These are phyloP conservation scores for Neofusicoccum cordaticola DNA, from an alignment of 2,329 filamentous ascomycete species.

Conservation along the genomic window DNA sequence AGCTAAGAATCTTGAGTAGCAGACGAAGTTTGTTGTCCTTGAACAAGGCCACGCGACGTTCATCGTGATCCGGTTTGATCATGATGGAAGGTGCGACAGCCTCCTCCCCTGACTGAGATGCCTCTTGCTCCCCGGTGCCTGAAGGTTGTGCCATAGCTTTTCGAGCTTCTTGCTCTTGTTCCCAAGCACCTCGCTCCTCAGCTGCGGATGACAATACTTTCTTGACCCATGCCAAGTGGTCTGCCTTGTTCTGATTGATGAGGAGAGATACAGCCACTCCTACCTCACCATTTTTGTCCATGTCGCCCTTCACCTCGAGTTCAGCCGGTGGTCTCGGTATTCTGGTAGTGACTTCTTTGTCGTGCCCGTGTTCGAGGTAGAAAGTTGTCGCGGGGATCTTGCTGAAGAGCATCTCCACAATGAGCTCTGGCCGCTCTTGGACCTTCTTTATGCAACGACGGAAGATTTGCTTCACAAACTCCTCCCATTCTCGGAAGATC, in stretches of 20 bases:
- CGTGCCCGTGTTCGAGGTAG: conserved; percentile 87
- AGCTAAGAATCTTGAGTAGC: conserved; percentile 72
- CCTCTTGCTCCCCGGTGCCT: not conserved
- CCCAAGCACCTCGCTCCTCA: conserved; percentile 74
- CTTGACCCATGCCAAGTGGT: conserved; percentile 80
- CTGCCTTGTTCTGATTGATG: conserved; percentile 73
- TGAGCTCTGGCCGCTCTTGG: conserved; percentile 76
- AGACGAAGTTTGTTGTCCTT: conserved; percentile 86
- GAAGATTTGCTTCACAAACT: conserved; percentile 80
- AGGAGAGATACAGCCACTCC: conserved; percentile 76
- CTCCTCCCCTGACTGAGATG: conserved; percentile 20
- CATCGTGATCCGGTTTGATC: conserved; percentile 59
- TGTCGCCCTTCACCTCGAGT: conserved; percentile 73
- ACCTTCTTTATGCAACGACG: conserved; percentile 80
- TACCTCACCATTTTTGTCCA: conserved; percentile 66
- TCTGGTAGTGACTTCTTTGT: conserved; percentile 69
- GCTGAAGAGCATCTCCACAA: conserved; percentile 92
- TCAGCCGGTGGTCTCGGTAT: conserved; percentile 71
- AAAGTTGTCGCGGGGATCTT: conserved; percentile 81
- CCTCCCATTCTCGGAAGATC: conserved; percentile 87
- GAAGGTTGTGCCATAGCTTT: conserved; percentile 27
- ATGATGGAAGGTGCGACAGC: conserved; percentile 49
- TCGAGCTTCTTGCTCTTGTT: conserved; percentile 64
- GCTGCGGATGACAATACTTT: conserved; percentile 65
- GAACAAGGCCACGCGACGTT: conserved; percentile 72